Conservation (phyloP, 345 rosid species). For the Brassica nigra region DNA sequence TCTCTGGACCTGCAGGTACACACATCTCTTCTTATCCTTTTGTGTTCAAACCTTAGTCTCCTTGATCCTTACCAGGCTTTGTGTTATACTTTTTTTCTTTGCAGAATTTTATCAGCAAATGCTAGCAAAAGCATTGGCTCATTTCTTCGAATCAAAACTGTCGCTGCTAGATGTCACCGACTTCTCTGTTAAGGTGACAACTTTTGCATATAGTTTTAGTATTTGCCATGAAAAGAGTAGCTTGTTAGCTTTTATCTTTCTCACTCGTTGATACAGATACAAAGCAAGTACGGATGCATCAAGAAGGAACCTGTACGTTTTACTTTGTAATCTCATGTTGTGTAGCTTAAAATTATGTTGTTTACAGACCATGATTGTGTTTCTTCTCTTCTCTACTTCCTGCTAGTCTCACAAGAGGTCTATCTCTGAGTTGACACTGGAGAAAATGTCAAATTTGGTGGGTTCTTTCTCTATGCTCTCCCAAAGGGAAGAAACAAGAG, state of each 20-base stretch:
- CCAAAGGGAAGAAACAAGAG: constrained; percentile 55
- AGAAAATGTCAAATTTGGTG: constrained; percentile 69
- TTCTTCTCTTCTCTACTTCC: constrained; percentile 16
- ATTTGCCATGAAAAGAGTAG: constrained; percentile 3
- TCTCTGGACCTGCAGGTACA: constrained; percentile 91
- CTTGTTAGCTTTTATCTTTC: constrained; percentile 12
- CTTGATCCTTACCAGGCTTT: too few species aligned
- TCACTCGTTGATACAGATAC: constrained; percentile 56
- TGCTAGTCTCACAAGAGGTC: constrained; percentile 72
- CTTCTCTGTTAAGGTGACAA: constrained; percentile 74
- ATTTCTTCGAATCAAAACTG: constrained; percentile 75
- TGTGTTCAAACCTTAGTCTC: not conserved
- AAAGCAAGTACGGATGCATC: constrained; percentile 76
- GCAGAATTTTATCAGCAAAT: constrained; percentile 87
- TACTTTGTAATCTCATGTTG: constrained; percentile 9
- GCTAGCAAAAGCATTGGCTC: constrained; percentile 95
- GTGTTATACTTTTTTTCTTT: constrained; percentile 10
- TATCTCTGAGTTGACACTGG: constrained; percentile 73
- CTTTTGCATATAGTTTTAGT: not conserved
- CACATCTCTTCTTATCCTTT: not conserved
- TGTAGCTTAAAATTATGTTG: not conserved
- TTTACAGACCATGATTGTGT: not conserved
- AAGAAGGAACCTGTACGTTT: constrained; percentile 68
- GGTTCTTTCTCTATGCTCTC: constrained; percentile 63
- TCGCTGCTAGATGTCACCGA: constrained; percentile 72